Percentiles rank a stretch among this genome's conserved stretches.
These are phyloP conservation scores for Phaeotremella skinneri DNA, from an alignment of 768 basidiomycete genomes.

Conservation along the genomic window DNA sequence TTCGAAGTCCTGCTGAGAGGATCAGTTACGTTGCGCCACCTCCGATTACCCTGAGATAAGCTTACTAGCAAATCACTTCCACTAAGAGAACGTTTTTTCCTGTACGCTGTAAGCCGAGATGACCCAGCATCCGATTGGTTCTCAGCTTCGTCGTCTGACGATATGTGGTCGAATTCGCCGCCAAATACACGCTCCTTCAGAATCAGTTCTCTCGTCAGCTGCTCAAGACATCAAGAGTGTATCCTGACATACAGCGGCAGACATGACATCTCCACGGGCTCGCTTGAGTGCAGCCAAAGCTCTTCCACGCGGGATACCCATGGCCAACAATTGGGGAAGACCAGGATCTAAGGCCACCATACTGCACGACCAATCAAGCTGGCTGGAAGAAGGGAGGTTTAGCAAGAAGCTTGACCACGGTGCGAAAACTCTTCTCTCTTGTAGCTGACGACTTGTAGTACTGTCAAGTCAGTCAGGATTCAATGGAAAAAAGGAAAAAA, in stretches of 20 bases:
- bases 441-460: conserved; percentile 17
- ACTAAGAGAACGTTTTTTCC: background rate
- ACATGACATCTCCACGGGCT: conserved; percentile 79
- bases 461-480: too few relatives aligned
- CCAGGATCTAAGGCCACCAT: conserved; percentile 21
- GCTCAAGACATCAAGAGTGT: background rate
- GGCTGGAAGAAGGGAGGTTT: background rate
- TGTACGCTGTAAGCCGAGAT: conserved; percentile 43
- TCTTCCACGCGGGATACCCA: conserved; percentile 77
- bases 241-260: conserved; percentile 77
- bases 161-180: conserved; percentile 75
- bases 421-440: conserved; percentile 63
- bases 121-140: conserved; percentile 5
- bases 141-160: conserved; percentile 53
- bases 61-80: background rate
- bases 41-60: background rate
- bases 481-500: too few relatives aligned
- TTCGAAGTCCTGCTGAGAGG: background rate
- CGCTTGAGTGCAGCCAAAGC: conserved; percentile 77
- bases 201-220: conserved; percentile 1
- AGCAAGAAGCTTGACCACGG: too few relatives aligned
- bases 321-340: conserved; percentile 35
- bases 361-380: background rate
- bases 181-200: conserved; percentile 46
- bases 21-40: background rate